phyloP scores from a whole-genome alignment of 495 filamentous ascomycete genomes.

The Tuber melanosporum region DNA sequence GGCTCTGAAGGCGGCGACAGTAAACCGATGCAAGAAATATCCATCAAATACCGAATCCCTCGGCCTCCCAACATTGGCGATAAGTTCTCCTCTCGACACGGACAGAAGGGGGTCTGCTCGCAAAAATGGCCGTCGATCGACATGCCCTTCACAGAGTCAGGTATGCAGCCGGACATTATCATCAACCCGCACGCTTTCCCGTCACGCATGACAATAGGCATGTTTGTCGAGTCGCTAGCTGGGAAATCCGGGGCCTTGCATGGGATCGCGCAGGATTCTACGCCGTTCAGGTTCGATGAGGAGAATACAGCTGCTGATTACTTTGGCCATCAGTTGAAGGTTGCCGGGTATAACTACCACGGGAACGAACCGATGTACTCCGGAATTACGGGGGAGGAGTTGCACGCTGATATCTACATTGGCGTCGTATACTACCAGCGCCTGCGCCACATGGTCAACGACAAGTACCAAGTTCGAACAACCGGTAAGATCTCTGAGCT shows the following conservation, averaged over 20 bases:
- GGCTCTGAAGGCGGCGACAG: constrained; percentile 56
- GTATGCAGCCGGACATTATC: constrained; percentile 94
- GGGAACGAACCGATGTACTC: constrained; percentile 98
- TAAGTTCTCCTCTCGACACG: constrained; percentile 97
- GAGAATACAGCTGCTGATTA: constrained; percentile 86
- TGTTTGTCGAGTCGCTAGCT: constrained; percentile 96
- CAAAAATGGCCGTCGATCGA: constrained; percentile 91
- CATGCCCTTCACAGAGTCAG: constrained; percentile 96
- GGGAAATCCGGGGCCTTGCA: constrained; percentile 92
- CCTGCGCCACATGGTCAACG: constrained; percentile 97
- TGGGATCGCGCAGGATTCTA: constrained; percentile 87
- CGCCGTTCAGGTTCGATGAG: constrained; percentile 90
- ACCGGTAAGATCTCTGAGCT: constrained; percentile 82
- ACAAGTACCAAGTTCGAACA: constrained; percentile 97
- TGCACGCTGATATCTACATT: constrained; percentile 91
- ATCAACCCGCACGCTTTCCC: constrained; percentile 99
- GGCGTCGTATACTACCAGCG: constrained; percentile 97
- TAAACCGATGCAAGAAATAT: constrained; percentile 75
- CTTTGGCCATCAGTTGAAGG: constrained; percentile 89
- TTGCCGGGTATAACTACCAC: constrained; percentile 94
- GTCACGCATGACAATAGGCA: constrained; percentile 99
- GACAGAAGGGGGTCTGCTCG: constrained; percentile 95
- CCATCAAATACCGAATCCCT: constrained; percentile 87
- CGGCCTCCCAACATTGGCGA: constrained; percentile 90
- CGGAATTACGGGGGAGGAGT: constrained; percentile 89